These are phyloP conservation scores for Paragyromitra xinjiangensis DNA, from an alignment of 495 filamentous ascomycete genomes.

Conservation along the genomic window DNA sequence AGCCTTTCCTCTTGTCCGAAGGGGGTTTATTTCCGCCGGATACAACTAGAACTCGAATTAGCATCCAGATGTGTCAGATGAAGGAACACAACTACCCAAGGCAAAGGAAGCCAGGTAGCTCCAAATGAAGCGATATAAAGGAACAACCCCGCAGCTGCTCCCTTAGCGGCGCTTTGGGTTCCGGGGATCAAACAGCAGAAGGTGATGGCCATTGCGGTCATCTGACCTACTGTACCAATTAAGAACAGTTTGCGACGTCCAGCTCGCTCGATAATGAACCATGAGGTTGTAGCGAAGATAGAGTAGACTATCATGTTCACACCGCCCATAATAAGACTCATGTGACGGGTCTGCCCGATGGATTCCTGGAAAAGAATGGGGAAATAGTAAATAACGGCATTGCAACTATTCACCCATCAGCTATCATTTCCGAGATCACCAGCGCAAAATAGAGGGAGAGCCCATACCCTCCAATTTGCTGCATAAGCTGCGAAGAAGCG, in stretches of 20 bases:
- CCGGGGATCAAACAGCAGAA: conserved; percentile 75
- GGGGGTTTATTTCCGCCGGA: conserved; percentile 76
- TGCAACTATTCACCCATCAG: conserved; percentile 62
- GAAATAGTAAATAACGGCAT: conserved; percentile 86
- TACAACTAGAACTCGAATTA: conserved; percentile 57
- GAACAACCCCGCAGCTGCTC: conserved; percentile 80
- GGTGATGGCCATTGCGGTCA: conserved; percentile 76
- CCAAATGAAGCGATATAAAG: conserved; percentile 80
- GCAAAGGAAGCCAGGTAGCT: conserved; percentile 77
- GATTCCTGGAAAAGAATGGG: conserved; percentile 77
- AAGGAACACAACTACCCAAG: conserved; percentile 61
- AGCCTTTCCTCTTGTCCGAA: conserved; percentile 76
- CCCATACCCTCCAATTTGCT: conserved; percentile 71
- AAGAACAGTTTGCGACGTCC: conserved; percentile 78
- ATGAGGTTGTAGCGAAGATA: conserved; percentile 78
- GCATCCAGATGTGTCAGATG: neutral
- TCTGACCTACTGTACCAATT: conserved; percentile 73
- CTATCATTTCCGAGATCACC: neutral
- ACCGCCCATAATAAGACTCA: conserved; percentile 76
- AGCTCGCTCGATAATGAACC: conserved; percentile 80
- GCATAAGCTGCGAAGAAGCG: conserved; percentile 73
- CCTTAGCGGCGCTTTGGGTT: conserved; percentile 65
- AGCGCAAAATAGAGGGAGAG: neutral
- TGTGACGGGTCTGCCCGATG: conserved; percentile 66
- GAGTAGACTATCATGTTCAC: conserved; percentile 83